Conservation (phyloP, 1,284 basidiomycete species). For the Trichosporon ovoides region DNA sequence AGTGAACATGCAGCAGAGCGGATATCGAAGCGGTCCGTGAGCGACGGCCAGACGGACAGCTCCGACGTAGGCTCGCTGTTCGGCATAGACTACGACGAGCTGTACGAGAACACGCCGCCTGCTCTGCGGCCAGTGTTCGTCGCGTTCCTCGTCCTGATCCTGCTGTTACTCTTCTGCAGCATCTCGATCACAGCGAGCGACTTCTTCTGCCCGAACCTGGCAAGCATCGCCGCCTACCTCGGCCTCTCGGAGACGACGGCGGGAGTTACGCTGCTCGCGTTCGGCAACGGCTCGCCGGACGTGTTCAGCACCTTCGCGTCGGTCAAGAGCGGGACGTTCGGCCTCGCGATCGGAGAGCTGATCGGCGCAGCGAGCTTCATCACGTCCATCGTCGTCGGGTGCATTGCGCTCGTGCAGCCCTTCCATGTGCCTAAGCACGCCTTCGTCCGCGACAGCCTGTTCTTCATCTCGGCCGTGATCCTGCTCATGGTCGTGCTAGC, state of each 20-base stretch:
- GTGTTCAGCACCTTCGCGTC: conserved; percentile 92
- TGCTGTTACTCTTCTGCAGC: conserved; percentile 58
- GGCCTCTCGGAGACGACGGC: conserved; percentile 84
- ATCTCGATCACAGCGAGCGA: conserved; percentile 89
- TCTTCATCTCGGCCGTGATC: conserved; percentile 76
- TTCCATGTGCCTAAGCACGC: conserved; percentile 75
- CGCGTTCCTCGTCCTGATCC: conserved; percentile 30
- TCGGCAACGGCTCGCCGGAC: conserved; percentile 89
- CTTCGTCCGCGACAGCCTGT: conserved; percentile 88
- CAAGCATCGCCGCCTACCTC: conserved; percentile 72
- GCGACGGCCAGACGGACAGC: not conserved
- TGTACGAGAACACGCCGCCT: conserved; percentile 5
- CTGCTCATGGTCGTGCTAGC: conserved; percentile 69
- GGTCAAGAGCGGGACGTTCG: conserved; percentile 77
- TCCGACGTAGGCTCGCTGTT: conserved; percentile 11
- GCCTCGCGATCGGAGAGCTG: conserved; percentile 88
- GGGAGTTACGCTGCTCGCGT: conserved; percentile 87
- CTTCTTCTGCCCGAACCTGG: conserved; percentile 91
- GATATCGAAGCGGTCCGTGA: not conserved
- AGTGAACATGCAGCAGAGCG: not conserved
- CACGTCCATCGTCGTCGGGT: conserved; percentile 88
- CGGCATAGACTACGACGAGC: conserved; percentile 14
- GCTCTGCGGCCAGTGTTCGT: conserved; percentile 32
- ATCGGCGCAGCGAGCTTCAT: conserved; percentile 94
- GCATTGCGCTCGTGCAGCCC: conserved; percentile 90